These are phyloP conservation scores for Ganoderma lingzhi DNA, from an alignment of 1,284 basidiomycete species.

Conservation along the genomic window DNA sequence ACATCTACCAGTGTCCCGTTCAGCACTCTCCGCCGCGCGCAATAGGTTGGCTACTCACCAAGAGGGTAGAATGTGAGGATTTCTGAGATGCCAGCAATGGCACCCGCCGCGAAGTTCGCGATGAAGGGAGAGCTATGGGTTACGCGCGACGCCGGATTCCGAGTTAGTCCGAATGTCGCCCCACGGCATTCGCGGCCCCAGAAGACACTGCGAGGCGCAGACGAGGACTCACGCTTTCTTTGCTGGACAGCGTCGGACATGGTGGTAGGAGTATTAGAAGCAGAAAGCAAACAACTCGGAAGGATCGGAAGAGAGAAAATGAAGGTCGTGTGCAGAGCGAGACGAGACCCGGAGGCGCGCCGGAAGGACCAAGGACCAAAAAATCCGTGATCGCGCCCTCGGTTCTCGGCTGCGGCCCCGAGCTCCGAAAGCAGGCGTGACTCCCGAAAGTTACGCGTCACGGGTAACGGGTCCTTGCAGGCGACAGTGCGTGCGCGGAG, in stretches of 20 bases:
- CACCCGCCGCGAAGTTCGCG: conserved; percentile 45
- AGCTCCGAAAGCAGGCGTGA: background rate
- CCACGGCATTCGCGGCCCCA: background rate
- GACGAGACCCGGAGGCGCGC: background rate
- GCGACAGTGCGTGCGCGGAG: too few species aligned
- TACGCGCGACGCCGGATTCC: background rate
- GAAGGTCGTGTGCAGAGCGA: conserved; percentile 6
- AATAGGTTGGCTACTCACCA: conserved; percentile 59
- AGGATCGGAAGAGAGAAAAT: background rate
- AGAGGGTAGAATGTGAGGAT: conserved; percentile 94
- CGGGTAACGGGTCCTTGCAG: conserved; percentile 14
- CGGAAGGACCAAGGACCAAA: background rate
- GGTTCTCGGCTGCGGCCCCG: background rate
- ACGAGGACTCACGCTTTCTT: conserved; percentile 28
- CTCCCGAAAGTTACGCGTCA: background rate
- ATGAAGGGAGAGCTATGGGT: conserved; percentile 41
- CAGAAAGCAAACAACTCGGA: background rate
- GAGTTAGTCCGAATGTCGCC: background rate
- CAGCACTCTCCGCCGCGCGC: background rate
- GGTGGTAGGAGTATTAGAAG: conserved; percentile 8
- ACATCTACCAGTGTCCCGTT: conserved; percentile 37
- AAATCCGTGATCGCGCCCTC: background rate
- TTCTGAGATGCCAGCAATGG: conserved; percentile 67
- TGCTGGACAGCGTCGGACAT: conserved; percentile 28
- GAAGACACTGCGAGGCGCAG: background rate